A percentile compares a stretch with the other conserved stretches of the same genome.
phyloP scores from a whole-genome alignment of 495 filamentous ascomycete genomes.

The Penicillium ucsense region DNA sequence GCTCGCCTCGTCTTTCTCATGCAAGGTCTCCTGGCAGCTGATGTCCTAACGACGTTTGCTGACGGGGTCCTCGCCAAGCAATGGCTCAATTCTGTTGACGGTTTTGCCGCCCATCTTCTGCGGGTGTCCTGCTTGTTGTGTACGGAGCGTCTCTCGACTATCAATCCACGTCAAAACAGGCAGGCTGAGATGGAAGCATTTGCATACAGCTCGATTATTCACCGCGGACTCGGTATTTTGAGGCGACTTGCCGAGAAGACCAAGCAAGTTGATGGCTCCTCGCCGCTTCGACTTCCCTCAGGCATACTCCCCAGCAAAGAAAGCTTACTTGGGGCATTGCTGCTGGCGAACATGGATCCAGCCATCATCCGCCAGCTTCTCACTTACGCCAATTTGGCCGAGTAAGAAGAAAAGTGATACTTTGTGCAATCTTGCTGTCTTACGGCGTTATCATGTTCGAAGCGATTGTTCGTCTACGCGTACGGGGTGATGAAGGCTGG shows the following conservation, averaged over 20 bases:
- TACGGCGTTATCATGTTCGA: no score
- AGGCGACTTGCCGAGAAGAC: slow-evolving; percentile 63
- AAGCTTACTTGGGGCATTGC: slow-evolving; percentile 56
- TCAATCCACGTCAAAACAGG: slow-evolving; percentile 25
- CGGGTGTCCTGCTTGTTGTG: slow-evolving; percentile 61
- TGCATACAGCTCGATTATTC: slow-evolving; percentile 49
- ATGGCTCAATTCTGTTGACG: slow-evolving; percentile 81
- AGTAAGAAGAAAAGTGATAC: slow-evolving; percentile 9
- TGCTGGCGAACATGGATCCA: slow-evolving; percentile 49
- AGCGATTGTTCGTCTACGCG: no score
- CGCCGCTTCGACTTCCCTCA: slow-evolving; percentile 41
- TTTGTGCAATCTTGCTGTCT: no score
- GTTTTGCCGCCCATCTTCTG: slow-evolving; percentile 72
- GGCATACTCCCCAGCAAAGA: slow-evolving; percentile 61
- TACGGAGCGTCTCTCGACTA: slow-evolving; percentile 40
- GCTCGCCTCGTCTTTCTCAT: slow-evolving; percentile 76
- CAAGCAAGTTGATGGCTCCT: slow-evolving; percentile 46
- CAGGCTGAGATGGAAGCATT: slow-evolving; percentile 35
- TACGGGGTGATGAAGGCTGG: no score
- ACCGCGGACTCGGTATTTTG: slow-evolving; percentile 60
- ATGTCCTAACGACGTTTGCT: slow-evolving; percentile 69
- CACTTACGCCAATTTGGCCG: slow-evolving; percentile 57
- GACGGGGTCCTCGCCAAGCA: slow-evolving; percentile 62
- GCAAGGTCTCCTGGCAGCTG: slow-evolving; percentile 85
- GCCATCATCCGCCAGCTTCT: slow-evolving; percentile 63